Evolutionary conservation across 441 rosid species (phyloP).

Genomic region (Biscutella laevigata): DNA sequence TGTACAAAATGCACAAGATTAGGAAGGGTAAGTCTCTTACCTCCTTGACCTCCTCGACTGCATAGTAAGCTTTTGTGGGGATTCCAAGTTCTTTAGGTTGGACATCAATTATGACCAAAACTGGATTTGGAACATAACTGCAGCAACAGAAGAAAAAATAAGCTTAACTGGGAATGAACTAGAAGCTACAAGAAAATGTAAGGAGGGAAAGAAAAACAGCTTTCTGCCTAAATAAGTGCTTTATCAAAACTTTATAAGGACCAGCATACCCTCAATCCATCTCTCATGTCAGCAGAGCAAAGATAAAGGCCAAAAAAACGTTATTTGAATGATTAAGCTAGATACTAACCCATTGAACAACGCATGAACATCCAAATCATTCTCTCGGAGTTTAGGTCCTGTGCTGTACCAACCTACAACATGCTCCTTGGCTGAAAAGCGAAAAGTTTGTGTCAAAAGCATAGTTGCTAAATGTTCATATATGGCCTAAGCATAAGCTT

Average conservation of each 20-base stretch:
- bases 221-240: neutral
- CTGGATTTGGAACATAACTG: conserved; percentile 56
- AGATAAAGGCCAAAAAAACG: neutral
- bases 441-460: neutral
- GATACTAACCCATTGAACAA: conserved; percentile 42
- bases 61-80: conserved; percentile 55
- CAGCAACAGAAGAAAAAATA: conserved; percentile 12
- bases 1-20: neutral
- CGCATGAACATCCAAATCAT: conserved; percentile 47
- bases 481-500: neutral
- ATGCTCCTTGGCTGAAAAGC: conserved; percentile 52
- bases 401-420: conserved; percentile 73
- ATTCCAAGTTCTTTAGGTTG: conserved; percentile 61
- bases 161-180: neutral
- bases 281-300: neutral
- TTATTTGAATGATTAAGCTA: neutral
- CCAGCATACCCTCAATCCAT: neutral
- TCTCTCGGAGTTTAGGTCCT: conserved; percentile 52
- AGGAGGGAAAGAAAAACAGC: neutral
- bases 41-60: conserved; percentile 63
- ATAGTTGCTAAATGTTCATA: neutral
- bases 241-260: neutral
- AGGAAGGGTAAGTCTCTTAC: conserved; percentile 24
- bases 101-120: conserved; percentile 56
- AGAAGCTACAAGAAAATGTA: neutral